Percentiles rank a stretch among this genome's conserved stretches.
These are phyloP conservation scores for Cucurbita moschata DNA, from an alignment of 306 rosid genomes.

Conservation along the genomic window DNA sequence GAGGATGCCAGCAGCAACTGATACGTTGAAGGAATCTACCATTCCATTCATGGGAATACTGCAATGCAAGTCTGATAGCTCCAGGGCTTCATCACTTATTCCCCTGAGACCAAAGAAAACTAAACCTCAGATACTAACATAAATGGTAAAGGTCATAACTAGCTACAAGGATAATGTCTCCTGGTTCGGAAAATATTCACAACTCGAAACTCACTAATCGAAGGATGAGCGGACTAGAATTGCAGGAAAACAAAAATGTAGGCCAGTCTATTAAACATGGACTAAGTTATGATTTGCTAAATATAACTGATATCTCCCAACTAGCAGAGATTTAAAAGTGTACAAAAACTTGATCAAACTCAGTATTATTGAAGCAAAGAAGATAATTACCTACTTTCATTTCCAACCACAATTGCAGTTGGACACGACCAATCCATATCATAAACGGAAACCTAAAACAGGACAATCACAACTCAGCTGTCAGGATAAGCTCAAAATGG, in stretches of 20 bases:
- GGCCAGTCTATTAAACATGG: not conserved
- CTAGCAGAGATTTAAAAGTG: not conserved
- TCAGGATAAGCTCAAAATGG: not conserved
- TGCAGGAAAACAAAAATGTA: not conserved
- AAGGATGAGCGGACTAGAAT: not conserved
- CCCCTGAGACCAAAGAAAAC: slow-evolving; percentile 40
- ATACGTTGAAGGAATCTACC: slow-evolving; percentile 93
- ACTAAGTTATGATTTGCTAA: not conserved
- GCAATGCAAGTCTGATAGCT: slow-evolving; percentile 72
- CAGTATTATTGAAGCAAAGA: not conserved
- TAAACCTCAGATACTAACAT: not conserved
- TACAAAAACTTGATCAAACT: not conserved
- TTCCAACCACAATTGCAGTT: slow-evolving; percentile 79
- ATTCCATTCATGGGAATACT: slow-evolving; percentile 87
- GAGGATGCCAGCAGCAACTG: slow-evolving; percentile 91
- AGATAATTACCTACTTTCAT: slow-evolving; percentile 59
- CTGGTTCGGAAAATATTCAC: not conserved
- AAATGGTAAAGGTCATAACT: not conserved
- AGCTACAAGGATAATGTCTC: not conserved
- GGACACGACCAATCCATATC: slow-evolving; percentile 88
- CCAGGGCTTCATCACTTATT: slow-evolving; percentile 71
- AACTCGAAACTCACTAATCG: not conserved
- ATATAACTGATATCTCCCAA: not conserved
- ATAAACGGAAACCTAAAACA: slow-evolving; percentile 51
- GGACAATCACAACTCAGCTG: slow-evolving; percentile 12